Conservation (phyloP, 306 rosid genomes). For the Prinsepia uniflora region DNA sequence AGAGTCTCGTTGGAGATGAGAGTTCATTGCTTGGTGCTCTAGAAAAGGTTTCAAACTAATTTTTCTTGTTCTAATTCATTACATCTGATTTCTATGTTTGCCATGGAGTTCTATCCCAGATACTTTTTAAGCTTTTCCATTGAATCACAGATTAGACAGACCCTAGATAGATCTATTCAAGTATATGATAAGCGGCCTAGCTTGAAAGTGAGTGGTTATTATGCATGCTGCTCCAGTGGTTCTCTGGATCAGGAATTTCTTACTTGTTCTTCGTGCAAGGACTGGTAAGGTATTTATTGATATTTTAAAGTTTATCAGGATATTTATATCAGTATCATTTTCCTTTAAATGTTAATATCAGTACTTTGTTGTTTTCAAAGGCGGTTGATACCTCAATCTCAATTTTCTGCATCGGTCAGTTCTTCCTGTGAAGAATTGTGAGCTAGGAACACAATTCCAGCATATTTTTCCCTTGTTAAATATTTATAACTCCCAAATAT, state of each 20-base stretch:
- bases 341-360: not conserved
- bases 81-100: not conserved
- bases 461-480: not conserved
- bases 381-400: constrained; percentile 18
- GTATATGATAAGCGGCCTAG: constrained; percentile 44
- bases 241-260: constrained; percentile 43
- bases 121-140: constrained; percentile 16
- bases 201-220: constrained; percentile 33
- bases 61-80: not conserved
- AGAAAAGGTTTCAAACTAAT: constrained; percentile 51
- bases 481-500: constrained; percentile 9
- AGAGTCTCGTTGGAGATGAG: constrained; percentile 40
- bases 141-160: constrained; percentile 54
- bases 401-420: constrained; percentile 10
- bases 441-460: constrained; percentile 13
- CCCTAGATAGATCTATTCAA: constrained; percentile 56
- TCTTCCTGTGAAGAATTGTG: constrained; percentile 3
- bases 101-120: not conserved
- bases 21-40: constrained; percentile 50
- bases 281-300: constrained; percentile 54
- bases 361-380: constrained; percentile 11
- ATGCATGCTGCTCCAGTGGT: constrained; percentile 49
- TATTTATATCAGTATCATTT: too few species aligned
- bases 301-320: constrained; percentile 15
- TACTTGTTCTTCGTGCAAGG: constrained; percentile 69